Conservation (phyloP, 495 filamentous ascomycete genomes). For the Aspergillus haitiensis region DNA sequence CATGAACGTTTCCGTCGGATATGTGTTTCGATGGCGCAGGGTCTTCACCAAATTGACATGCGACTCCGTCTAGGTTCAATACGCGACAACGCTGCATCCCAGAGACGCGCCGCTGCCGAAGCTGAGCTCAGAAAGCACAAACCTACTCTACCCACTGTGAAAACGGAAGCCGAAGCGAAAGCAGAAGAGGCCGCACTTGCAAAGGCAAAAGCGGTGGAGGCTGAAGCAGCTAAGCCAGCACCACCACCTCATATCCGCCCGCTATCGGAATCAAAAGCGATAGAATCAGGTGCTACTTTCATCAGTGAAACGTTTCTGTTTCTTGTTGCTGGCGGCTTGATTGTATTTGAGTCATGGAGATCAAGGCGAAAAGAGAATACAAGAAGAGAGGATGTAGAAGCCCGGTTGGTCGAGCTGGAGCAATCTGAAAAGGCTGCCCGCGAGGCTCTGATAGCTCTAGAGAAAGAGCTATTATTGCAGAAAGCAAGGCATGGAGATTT, state of each 20-base stretch:
- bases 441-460: conserved; percentile 61
- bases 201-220: conserved; percentile 51
- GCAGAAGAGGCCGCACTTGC: conserved; percentile 57
- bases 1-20: conserved; percentile 83
- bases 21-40: conserved; percentile 75
- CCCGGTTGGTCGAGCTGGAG: conserved; percentile 65
- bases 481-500: conserved; percentile 45
- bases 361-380: conserved; percentile 75
- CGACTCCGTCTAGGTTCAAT: conserved; percentile 80
- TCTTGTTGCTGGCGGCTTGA: conserved; percentile 70
- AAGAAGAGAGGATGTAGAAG: conserved; percentile 71
- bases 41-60: conserved; percentile 92
- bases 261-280: conserved; percentile 87
- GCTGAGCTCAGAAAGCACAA: conserved; percentile 58
- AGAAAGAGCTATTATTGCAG: conserved; percentile 64
- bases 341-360: conserved; percentile 79
- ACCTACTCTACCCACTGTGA: conserved; percentile 73
- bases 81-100: conserved; percentile 68
- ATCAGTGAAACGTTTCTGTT: conserved; percentile 90
- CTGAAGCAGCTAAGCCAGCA: conserved; percentile 45
- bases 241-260: conserved; percentile 64
- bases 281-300: conserved; percentile 94
- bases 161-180: conserved; percentile 70
- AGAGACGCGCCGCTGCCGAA: conserved; percentile 51
- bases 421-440: conserved; percentile 58